These are phyloP conservation scores for Rhizopus arrhizus DNA, from an alignment of 371 early-diverging fungal genomes.

Conservation along the genomic window DNA sequence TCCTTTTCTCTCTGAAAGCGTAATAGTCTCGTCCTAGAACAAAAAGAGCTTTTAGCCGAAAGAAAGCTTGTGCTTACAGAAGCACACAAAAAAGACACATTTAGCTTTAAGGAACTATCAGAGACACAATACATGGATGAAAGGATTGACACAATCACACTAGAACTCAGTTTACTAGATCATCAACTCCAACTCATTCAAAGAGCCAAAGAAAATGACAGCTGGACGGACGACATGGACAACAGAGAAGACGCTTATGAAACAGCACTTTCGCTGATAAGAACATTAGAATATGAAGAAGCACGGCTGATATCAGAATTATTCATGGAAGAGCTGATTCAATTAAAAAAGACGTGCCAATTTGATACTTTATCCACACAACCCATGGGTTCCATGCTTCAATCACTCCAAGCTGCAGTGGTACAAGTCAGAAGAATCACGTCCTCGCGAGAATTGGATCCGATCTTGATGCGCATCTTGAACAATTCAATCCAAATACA, in stretches of 20 bases:
- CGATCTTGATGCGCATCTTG: neutral
- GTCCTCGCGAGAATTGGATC: neutral
- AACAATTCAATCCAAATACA: neutral
- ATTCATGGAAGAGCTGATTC: slow-evolving; percentile 36
- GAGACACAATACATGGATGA: slow-evolving; percentile 77
- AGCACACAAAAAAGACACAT: slow-evolving; percentile 49
- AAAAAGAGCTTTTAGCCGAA: slow-evolving; percentile 67
- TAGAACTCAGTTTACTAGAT: slow-evolving; percentile 29
- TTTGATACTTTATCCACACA: slow-evolving; percentile 6
- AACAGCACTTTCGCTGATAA: slow-evolving; percentile 33
- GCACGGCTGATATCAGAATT: slow-evolving; percentile 34
- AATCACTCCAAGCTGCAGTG: slow-evolving; percentile 16
- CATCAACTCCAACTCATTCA: slow-evolving; percentile 18
- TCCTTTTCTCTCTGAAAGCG: slow-evolving; percentile 27
- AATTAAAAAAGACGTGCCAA: slow-evolving; percentile 22
- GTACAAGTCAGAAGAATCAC: slow-evolving; percentile 19
- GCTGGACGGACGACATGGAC: slow-evolving; percentile 22
- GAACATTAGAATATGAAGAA: slow-evolving; percentile 38
- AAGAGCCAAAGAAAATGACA: slow-evolving; percentile 4
- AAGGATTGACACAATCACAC: slow-evolving; percentile 58
- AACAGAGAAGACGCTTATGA: slow-evolving; percentile 33
- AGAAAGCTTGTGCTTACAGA: slow-evolving; percentile 61
- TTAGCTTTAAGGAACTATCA: slow-evolving; percentile 32
- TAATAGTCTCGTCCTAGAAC: slow-evolving; percentile 62
- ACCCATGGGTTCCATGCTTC: slow-evolving; percentile 11